Evolutionary conservation across 495 filamentous ascomycete genomes (phyloP), one percentile per base, ranked within the genome.

Genomic region (Neurospora sp.): DNA sequence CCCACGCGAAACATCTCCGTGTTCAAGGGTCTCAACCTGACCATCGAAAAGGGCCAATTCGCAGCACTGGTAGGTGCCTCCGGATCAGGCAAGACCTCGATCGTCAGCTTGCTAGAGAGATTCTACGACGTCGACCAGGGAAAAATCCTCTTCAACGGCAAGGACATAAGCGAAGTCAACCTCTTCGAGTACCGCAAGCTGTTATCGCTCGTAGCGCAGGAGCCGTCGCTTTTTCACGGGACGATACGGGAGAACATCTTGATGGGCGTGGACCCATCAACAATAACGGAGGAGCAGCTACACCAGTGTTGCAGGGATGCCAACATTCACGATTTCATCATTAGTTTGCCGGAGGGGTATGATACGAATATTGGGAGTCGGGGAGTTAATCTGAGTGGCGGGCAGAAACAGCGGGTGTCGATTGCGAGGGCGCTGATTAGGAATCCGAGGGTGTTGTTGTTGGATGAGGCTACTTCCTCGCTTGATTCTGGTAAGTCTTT

Each of bases 401-500:
- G 92, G 1, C 93, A 96, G 80, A 89, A 89, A 76, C 93, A 95
- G 78, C 83, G 92, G 16, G 79, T 96, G 20, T 86, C 90, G 1
- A 92, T 96, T 70, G 93, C 93, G 2, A 81, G 93, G 27, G 92
- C 93, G 0, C 82, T 95, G 37, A 87, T 96, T 10, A 87, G 92
- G 12, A 86, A 91, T 65, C 92, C 93, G 4, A 82, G 84, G 65
- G 81, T 95, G 39, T 79, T 95, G 74, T 81, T 96, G 40, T 83
- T 96, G 3, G 93, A 96, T 75, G 93, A 96, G 80, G 90, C 92
- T 1, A 95, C 93, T 6, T 88, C 85, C 53, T 88, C 89, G n/a
- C 82, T 94, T 44, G 93, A 96, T 73, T 88, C 89, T 4, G 77
- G 77, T 78, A 27, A 31, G 77, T 73, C 4, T 35, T 35, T 35